Base-by-base conservation (phyloP, 306 rosid genomes). In the Senna siamea region DNA sequence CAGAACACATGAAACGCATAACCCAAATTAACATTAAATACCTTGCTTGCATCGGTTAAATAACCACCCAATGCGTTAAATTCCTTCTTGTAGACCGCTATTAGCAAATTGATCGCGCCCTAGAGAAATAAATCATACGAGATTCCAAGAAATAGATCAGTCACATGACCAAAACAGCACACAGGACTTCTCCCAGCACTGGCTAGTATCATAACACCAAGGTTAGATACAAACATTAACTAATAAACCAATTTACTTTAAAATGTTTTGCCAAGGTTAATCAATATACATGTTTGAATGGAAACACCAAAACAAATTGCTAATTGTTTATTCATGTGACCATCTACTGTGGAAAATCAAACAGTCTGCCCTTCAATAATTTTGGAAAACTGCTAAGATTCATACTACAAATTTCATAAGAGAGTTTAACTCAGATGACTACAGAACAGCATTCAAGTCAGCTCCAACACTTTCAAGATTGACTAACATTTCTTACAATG, bases 81-180 rank as follows among this genome's bases (percentile, higher is more conserved):
- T 73, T 95, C 98, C 77, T 88, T 95, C 88, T 92, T 95, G 88
- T 95, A 95, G 17, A 95, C 97, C 5, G 99, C 87, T 61, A 95
- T 60, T 47, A 95, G 89, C 91, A 95, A 77, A 84, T 95, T 92
- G 74, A 95, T 90, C 1, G 99, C 99, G 57, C 99, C 99, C 99
- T 95, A 77, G 30, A 74, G 22, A 34, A 70, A 82, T 44, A 30
- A 76, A 55, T 6, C 70, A 53, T 38, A 13, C 23, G 44, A 23
- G 50, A 73, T n/a, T 54, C 46, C 57, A 43, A 43, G 32, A 43
- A 55, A 18, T 32, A 60, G 54, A 56, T 76, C 58, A 60, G 77
- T 37, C 30, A 72, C 32, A 68, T 26, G 32, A 67, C 55, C 19
- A 5, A 37, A 47, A 66, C 62, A 56, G 51, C 61, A 26, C 30